These are phyloP conservation scores for Heterobasidion annosum DNA, from an alignment of 1,284 basidiomycete genomes.

Conservation along the genomic window DNA sequence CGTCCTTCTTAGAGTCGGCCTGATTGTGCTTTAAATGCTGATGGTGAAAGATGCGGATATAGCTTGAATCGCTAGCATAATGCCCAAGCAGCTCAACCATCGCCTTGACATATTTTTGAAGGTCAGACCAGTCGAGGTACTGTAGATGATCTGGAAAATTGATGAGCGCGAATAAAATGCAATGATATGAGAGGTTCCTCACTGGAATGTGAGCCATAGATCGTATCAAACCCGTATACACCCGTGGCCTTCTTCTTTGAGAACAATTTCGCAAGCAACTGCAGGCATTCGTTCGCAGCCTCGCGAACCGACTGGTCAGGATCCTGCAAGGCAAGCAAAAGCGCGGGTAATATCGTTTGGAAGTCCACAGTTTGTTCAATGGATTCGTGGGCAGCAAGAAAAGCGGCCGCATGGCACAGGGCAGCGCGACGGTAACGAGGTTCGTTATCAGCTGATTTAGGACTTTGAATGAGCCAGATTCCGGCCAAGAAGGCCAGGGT, in stretches of 20 bases:
- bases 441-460: slow-evolving; percentile 15
- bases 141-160: slow-evolving; percentile 50
- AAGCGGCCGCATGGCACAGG: slow-evolving; percentile 62
- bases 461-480: slow-evolving; percentile 38
- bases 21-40: slow-evolving; percentile 41
- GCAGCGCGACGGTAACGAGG: slow-evolving; percentile 32
- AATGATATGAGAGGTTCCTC: slow-evolving; percentile 17
- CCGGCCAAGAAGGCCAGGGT: slow-evolving; percentile 77
- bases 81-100: slow-evolving; percentile 51
- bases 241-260: slow-evolving; percentile 35
- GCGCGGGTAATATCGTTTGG: slow-evolving; percentile 76
- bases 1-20: slow-evolving; percentile 54
- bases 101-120: slow-evolving; percentile 55
- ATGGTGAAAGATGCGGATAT: slow-evolving; percentile 57
- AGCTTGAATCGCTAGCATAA: slow-evolving; percentile 56
- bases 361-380: slow-evolving; percentile 59
- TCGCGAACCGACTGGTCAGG: slow-evolving; percentile 42
- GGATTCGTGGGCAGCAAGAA: slow-evolving; percentile 65
- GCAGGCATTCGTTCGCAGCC: slow-evolving; percentile 60
- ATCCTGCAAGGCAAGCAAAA: slow-evolving; percentile 63
- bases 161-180: background rate
- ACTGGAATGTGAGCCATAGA: slow-evolving; percentile 73
- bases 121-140: slow-evolving; percentile 71
- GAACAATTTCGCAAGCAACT: slow-evolving; percentile 32
- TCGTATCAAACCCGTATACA: slow-evolving; percentile 76